Evolutionary conservation across 192 early-diverging fungal species (phyloP).

Genomic region (Powellomyces hirtus): DNA sequence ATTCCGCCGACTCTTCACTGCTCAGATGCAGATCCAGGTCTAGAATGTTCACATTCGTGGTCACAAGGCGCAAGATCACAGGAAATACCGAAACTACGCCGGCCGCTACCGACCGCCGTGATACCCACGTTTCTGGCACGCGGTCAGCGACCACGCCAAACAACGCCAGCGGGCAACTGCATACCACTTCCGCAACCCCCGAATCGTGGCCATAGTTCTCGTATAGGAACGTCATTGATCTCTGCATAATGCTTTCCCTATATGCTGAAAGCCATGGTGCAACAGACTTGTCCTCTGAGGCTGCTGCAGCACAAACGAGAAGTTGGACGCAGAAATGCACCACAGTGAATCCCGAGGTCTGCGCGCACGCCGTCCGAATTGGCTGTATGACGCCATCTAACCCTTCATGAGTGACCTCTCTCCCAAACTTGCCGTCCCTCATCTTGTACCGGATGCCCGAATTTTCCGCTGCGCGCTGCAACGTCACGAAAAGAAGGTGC

Average conservation of each 20-base stretch:
- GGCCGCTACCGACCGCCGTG: neutral
- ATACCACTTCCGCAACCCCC: neutral
- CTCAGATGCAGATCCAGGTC: neutral
- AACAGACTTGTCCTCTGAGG: too few relatives aligned
- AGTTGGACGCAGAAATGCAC: conserved; percentile 3
- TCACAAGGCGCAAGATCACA: neutral
- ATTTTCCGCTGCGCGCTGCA: neutral
- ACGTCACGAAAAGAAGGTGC: neutral
- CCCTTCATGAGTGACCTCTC: neutral
- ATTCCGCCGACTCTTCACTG: neutral
- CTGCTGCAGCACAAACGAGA: neutral
- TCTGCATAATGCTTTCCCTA: neutral
- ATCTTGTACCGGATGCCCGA: conserved; percentile 18
- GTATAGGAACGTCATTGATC: neutral
- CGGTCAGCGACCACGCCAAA: neutral
- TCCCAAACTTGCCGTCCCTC: conserved; percentile 10
- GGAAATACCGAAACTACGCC: neutral
- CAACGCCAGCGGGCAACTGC: neutral
- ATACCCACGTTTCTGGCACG: neutral
- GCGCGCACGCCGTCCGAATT: neutral
- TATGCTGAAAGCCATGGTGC: too few relatives aligned
- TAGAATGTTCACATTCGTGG: neutral
- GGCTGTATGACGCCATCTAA: too few relatives aligned
- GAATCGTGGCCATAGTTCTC: conserved; percentile 4
- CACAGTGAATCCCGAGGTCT: neutral